Conservation (phyloP, 257 asterid genomes). For the Lavandula angustifolia region DNA sequence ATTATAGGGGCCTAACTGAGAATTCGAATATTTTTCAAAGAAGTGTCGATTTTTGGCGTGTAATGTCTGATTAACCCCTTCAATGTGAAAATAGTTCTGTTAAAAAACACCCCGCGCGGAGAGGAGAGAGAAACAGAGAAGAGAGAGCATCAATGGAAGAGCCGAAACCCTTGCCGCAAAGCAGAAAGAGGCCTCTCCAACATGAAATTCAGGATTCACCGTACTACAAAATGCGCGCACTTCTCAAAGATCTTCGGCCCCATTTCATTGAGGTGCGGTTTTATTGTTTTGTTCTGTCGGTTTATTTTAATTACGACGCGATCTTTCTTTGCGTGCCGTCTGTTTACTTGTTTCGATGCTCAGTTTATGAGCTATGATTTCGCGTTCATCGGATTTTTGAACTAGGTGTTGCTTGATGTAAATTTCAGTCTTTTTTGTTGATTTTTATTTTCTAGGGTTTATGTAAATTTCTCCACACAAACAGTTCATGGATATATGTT, state of each 20-base stretch:
- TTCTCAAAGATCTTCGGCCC: slow-evolving; percentile 75
- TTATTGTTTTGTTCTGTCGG: not conserved
- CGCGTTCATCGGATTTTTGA: not conserved
- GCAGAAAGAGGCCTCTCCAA: slow-evolving; percentile 64
- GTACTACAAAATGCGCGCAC: slow-evolving; percentile 63
- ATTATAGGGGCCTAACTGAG: not conserved
- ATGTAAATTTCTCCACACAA: not conserved
- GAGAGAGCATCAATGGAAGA: slow-evolving; percentile 44
- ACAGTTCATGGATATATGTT: not conserved
- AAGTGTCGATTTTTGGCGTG: not conserved
- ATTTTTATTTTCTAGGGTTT: not conserved
- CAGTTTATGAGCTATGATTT: not conserved
- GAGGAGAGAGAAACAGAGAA: slow-evolving; percentile 16
- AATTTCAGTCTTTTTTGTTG: not conserved
- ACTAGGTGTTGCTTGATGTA: not conserved
- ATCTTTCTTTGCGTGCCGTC: not conserved
- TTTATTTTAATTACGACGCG: not conserved
- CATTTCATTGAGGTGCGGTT: slow-evolving; percentile 65
- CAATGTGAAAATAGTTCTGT: no score
- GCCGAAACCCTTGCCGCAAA: slow-evolving; percentile 31
- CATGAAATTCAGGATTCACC: slow-evolving; percentile 51
- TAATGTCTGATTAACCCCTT: not conserved
- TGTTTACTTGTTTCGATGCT: not conserved
- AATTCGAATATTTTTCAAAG: not conserved
- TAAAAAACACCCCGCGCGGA: not conserved